Conservation (phyloP, 176 grass and related monocot genomes). For the Rhynchospora tenuis region DNA sequence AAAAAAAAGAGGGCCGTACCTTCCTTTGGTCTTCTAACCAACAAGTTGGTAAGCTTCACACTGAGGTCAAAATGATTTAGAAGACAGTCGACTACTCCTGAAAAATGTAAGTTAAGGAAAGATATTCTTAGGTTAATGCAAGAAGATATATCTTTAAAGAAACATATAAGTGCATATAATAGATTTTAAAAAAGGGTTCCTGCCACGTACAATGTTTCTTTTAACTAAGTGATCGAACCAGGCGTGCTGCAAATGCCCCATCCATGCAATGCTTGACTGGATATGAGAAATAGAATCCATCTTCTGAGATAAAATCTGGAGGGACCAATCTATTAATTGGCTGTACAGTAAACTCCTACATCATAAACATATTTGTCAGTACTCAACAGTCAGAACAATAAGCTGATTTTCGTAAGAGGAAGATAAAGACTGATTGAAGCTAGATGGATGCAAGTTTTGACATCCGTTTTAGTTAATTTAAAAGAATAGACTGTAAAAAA, state of each 20-base stretch:
- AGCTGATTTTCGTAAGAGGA: background rate
- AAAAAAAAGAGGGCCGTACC: background rate
- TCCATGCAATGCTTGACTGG: conserved; percentile 81
- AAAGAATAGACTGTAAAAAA: conserved; percentile 15
- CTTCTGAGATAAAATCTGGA: conserved; percentile 58
- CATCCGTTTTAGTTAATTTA: background rate
- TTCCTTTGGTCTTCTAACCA: background rate
- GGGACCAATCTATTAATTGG: conserved; percentile 40
- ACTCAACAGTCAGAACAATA: background rate
- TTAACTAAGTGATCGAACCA: conserved; percentile 42
- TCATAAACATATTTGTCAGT: background rate
- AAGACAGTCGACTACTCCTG: background rate
- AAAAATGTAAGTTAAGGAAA: background rate
- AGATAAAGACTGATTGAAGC: background rate
- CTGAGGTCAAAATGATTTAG: background rate
- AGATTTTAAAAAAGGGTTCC: background rate
- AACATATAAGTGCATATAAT: background rate
- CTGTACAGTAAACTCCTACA: conserved; percentile 8
- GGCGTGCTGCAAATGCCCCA: conserved; percentile 83
- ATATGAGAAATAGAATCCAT: conserved; percentile 87
- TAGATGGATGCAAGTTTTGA: background rate
- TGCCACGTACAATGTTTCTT: background rate
- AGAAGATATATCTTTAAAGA: background rate
- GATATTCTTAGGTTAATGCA: background rate
- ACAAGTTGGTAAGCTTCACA: background rate